These are phyloP conservation scores for Ophiostoma tasmaniense DNA, from an alignment of 2,329 filamentous ascomycete species.

Conservation along the genomic window DNA sequence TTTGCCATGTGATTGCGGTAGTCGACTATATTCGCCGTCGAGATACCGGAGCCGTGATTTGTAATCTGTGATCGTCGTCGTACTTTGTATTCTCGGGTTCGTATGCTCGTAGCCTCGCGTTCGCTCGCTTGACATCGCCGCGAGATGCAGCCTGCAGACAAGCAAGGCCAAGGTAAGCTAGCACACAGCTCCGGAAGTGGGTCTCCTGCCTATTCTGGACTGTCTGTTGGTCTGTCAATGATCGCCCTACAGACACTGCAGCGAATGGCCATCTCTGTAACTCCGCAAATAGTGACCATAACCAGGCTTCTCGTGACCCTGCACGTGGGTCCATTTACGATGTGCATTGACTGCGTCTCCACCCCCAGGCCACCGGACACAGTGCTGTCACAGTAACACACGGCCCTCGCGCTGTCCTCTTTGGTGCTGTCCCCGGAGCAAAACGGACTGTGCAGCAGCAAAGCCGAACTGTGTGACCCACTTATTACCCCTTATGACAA, in stretches of 20 bases:
- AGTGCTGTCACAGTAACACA: conserved; percentile 13
- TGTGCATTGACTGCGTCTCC: neutral
- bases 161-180: neutral
- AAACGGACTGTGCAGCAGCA: conserved; percentile 11
- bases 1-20: neutral
- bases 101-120: neutral
- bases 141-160: neutral
- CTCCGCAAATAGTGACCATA: neutral
- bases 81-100: neutral
- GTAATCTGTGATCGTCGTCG: neutral
- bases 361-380: conserved; percentile 5
- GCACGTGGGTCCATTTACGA: neutral
- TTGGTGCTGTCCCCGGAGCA: conserved; percentile 9
- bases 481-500: conserved; percentile 9
- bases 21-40: neutral
- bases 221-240: neutral
- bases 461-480: conserved; percentile 11
- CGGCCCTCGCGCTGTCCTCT: neutral
- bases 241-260: neutral
- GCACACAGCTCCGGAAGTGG: neutral
- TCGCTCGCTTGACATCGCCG: neutral
- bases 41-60: neutral
- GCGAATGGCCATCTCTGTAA: neutral
- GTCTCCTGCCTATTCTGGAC: neutral
- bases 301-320: neutral